These are phyloP conservation scores for Sclerotinia nivalis DNA, from an alignment of 2,329 filamentous ascomycete genomes.

Conservation along the genomic window DNA sequence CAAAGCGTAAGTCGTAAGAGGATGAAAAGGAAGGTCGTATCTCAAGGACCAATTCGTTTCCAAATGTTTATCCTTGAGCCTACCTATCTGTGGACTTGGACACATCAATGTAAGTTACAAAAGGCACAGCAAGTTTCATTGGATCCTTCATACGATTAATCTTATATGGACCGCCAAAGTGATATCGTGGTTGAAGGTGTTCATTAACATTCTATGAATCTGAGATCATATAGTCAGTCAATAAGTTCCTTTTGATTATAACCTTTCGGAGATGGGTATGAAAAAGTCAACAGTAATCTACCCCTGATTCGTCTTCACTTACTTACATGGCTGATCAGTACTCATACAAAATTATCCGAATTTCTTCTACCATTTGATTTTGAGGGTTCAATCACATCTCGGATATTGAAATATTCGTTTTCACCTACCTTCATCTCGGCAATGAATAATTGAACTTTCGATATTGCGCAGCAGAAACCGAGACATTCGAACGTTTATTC, in stretches of 20 bases:
- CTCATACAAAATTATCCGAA: not conserved
- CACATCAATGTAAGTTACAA: not conserved
- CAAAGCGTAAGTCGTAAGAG: not conserved
- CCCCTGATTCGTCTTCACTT: constrained; percentile 5
- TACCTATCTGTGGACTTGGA: not conserved
- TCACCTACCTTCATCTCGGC: constrained; percentile 5
- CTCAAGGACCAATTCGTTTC: not conserved
- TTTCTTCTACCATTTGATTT: not conserved
- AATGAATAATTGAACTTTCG: not conserved
- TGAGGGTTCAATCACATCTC: constrained; percentile 9
- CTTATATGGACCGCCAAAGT: not conserved
- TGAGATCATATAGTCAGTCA: not conserved
- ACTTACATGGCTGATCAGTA: not conserved
- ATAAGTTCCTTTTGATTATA: not conserved
- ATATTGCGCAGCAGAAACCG: constrained; percentile 4
- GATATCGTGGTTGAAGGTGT: not conserved
- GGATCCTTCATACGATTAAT: not conserved
- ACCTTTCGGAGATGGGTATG: not conserved
- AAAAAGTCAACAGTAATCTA: constrained; percentile 1
- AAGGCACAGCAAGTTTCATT: constrained; percentile 7
- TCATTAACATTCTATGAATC: not conserved
- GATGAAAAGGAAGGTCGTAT: constrained; percentile 20
- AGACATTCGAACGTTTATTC: not conserved
- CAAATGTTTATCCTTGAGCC: not conserved
- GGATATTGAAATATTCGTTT: constrained; percentile 3